Evolutionary conservation across 345 rosid species (phyloP), one percentile per base, ranked within the genome.

Genomic region (Populus ilicifolia): DNA sequence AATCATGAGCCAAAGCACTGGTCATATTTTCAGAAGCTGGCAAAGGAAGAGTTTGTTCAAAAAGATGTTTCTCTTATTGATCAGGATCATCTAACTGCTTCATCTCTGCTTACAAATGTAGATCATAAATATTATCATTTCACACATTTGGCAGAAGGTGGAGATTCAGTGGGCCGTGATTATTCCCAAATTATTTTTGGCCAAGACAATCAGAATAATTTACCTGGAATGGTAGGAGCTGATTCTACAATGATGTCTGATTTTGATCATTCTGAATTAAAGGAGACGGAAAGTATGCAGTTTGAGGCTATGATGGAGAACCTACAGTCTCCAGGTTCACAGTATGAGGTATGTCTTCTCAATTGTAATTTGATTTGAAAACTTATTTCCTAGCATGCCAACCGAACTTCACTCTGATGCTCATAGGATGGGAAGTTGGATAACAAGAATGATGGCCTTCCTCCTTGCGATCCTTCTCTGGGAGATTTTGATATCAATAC

Each of bases 1-100:
- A 91, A 88, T 83, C 89, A 76, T 75, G 93, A 94, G 56, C 96
- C 89, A 62, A 92, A 90, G 84, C 91, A 36, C 76, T 91, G 97
- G 97, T 94, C 98, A 2, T 90, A 90, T 81, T 92, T 92, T 86
- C 96, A 85, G 80, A 89, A 91, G 82, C 84, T 94, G 89, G 98
- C 92, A n/a, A 90, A 86, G 38, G 93, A 83, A 56, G 94, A 88
- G 70, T 86, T 82, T 86, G 81, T 77, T 72, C 84, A 82, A 62
- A 87, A 83, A 74, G 93, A 86, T 83, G 83, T 80, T 80, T 86
- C 90, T 72, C 80, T 85, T 76, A 93, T 88, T 75, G 92, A 89
- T 82, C 90, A 88, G 83, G 87, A 86, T 84, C 88, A 79, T 82
- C 76, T 84, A 56, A 80, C 77, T 30, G 23, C 56, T 35, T 59